phyloP scores from a whole-genome alignment of 495 filamentous ascomycete species.

The Penicillium tannophilum region DNA sequence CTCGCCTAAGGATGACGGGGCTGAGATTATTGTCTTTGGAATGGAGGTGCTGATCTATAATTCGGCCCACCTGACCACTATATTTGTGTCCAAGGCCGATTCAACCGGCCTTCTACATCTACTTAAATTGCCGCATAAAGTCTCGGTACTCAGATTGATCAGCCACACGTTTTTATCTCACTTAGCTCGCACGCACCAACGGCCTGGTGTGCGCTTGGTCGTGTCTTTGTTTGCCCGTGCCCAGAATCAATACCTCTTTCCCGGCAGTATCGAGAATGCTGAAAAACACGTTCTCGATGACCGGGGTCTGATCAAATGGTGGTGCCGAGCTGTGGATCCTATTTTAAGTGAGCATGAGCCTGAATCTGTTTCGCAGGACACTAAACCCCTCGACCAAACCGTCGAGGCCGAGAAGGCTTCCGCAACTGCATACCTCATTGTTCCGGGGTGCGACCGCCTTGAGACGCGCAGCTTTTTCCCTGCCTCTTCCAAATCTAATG shows the following conservation, averaged over 20 bases:
- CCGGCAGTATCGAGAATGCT: constrained; percentile 80
- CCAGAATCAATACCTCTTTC: constrained; percentile 94
- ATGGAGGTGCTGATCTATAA: constrained; percentile 68
- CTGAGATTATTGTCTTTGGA: constrained; percentile 63
- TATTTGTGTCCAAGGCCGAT: constrained; percentile 97
- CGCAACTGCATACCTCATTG: constrained; percentile 73
- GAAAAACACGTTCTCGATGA: constrained; percentile 95
- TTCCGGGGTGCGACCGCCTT: constrained; percentile 79
- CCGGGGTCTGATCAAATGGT: constrained; percentile 87
- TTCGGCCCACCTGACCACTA: constrained; percentile 74
- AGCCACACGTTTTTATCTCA: constrained; percentile 74
- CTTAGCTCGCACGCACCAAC: constrained; percentile 65
- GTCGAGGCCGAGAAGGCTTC: constrained; percentile 42
- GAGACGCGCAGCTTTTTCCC: constrained; percentile 71
- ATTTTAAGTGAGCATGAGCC: constrained; percentile 55
- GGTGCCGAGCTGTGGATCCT: constrained; percentile 84
- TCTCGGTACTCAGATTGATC: constrained; percentile 73
- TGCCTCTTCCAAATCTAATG: constrained; percentile 37
- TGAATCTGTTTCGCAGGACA: constrained; percentile 41
- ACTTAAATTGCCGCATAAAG: constrained; percentile 59
- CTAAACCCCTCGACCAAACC: constrained; percentile 44
- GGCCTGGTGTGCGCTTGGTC: constrained; percentile 70
- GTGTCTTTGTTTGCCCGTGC: constrained; percentile 91
- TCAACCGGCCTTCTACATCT: constrained; percentile 85
- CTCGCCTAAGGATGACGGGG: constrained; percentile 28